A percentile compares a stretch with the other conserved stretches of the same genome.
These are phyloP conservation scores for Lactarius akahatsu DNA, from an alignment of 768 basidiomycete species.

Conservation along the genomic window DNA sequence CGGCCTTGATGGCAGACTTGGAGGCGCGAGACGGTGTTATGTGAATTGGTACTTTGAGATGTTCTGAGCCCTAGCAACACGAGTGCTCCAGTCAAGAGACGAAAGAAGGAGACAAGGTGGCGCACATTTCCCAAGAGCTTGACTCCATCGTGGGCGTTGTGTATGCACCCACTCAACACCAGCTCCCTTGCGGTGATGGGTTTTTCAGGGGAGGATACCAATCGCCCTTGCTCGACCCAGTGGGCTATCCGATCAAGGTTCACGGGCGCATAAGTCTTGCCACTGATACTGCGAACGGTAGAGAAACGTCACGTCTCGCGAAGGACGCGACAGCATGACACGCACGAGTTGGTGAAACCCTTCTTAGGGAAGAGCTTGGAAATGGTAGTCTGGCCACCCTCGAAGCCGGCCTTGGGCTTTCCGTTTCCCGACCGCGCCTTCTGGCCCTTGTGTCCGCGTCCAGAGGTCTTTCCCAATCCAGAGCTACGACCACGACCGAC, in stretches of 20 bases:
- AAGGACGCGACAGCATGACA: conserved; percentile 26
- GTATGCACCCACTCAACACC: conserved; percentile 82
- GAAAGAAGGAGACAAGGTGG: conserved; percentile 20
- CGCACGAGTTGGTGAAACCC: conserved; percentile 91
- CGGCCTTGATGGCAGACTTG: conserved; percentile 77
- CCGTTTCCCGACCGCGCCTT: conserved; percentile 89
- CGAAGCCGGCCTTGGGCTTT: conserved; percentile 79
- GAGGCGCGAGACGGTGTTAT: conserved; percentile 85
- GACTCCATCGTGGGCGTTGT: conserved; percentile 85
- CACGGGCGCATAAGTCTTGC: conserved; percentile 74
- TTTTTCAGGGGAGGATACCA: conserved; percentile 71
- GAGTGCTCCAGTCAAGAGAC: conserved; percentile 5
- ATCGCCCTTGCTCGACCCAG: conserved; percentile 85
- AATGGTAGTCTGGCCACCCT: conserved; percentile 96
- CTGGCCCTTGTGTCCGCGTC: conserved; percentile 94
- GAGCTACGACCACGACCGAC: conserved; percentile 93
- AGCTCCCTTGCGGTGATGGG: conserved; percentile 89
- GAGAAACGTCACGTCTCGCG: not conserved
- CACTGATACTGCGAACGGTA: conserved; percentile 49
- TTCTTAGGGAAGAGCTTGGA: conserved; percentile 89
- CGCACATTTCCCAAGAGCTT: conserved; percentile 86
- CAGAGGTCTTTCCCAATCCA: conserved; percentile 87
- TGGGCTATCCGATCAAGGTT: conserved; percentile 86
- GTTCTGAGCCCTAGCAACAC: conserved; percentile 55
- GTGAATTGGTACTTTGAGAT: conserved; percentile 69